Evolutionary conservation across 1,284 basidiomycete species (phyloP).

Genomic region (Sanghuangporus weigelae): DNA sequence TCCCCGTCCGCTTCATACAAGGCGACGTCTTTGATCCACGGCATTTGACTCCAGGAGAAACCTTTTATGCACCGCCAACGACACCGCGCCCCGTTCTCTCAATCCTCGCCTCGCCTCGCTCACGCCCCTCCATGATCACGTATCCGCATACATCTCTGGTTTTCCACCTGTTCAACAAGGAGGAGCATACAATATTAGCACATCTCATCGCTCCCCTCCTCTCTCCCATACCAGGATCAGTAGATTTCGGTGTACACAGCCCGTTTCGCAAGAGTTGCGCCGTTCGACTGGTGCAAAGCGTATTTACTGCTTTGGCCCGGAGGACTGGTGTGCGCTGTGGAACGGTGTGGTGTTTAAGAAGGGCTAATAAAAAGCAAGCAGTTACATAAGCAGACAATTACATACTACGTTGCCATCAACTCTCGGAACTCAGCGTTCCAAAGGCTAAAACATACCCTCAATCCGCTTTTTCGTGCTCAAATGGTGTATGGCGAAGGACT

Average conservation of each 20-base stretch:
- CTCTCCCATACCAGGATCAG: conserved; percentile 31
- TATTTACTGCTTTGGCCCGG: conserved; percentile 31
- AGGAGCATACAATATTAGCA: conserved; percentile 28
- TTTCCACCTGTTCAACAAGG: conserved; percentile 36
- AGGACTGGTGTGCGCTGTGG: conserved; percentile 40
- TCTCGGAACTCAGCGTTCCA: too few species aligned
- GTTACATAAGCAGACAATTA: too few species aligned
- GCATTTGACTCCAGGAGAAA: conserved; percentile 23
- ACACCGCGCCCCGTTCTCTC: conserved; percentile 20
- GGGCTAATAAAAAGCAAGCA: conserved; percentile 21
- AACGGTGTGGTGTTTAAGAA: conserved; percentile 35
- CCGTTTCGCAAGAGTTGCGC: conserved; percentile 23
- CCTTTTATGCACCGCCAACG: conserved; percentile 14
- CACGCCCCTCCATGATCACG: conserved; percentile 28
- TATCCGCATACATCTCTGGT: conserved; percentile 29
- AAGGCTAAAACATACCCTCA: too few species aligned
- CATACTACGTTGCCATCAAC: too few species aligned
- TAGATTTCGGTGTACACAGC: conserved; percentile 33
- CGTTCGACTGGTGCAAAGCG: conserved; percentile 1
- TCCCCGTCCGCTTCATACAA: conserved; percentile 29
- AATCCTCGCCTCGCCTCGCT: conserved; percentile 29
- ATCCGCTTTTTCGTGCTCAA: too few species aligned
- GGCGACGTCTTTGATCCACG: conserved; percentile 29
- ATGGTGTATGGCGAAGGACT: too few species aligned
- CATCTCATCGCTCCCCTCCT: conserved; percentile 29